A percentile compares a stretch with the other conserved stretches of the same genome.
phyloP scores from a whole-genome alignment of 805 yeast genomes.

The Ogataea ramenticola region DNA sequence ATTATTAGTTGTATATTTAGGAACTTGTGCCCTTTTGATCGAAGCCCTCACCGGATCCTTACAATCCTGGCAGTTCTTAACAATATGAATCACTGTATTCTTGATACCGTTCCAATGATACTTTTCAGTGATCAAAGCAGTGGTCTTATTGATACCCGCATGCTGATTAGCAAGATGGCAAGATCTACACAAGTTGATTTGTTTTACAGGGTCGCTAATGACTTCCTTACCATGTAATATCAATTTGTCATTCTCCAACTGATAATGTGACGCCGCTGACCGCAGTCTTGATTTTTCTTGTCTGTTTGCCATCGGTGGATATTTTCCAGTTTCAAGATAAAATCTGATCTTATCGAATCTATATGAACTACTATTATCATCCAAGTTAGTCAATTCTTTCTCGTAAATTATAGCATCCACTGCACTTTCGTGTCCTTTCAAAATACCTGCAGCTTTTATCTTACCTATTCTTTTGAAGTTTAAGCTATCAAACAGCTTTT shows the following conservation, averaged over 20 bases:
- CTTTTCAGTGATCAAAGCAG: slow-evolving; percentile 65
- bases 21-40: slow-evolving; percentile 10
- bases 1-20: not conserved
- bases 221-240: slow-evolving; percentile 78
- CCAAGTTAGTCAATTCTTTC: slow-evolving; percentile 56
- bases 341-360: slow-evolving; percentile 72
- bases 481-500: slow-evolving; percentile 68
- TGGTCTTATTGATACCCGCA: slow-evolving; percentile 85
- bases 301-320: slow-evolving; percentile 77
- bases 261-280: slow-evolving; percentile 71
- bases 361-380: slow-evolving; percentile 41
- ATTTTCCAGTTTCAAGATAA: slow-evolving; percentile 76
- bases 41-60: slow-evolving; percentile 32
- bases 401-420: slow-evolving; percentile 88
- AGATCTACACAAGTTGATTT: slow-evolving; percentile 64
- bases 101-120: slow-evolving; percentile 92
- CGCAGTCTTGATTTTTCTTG: slow-evolving; percentile 85
- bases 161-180: slow-evolving; percentile 59
- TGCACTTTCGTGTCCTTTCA: slow-evolving; percentile 77
- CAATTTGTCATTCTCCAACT: slow-evolving; percentile 62
- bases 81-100: slow-evolving; percentile 75
- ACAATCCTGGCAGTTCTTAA: slow-evolving; percentile 71
- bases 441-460: slow-evolving; percentile 79
- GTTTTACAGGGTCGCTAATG: slow-evolving; percentile 67
- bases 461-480: slow-evolving; percentile 76